Base-by-base conservation (phyloP, 2,329 filamentous ascomycete species). In the Alternaria consortialis region DNA sequence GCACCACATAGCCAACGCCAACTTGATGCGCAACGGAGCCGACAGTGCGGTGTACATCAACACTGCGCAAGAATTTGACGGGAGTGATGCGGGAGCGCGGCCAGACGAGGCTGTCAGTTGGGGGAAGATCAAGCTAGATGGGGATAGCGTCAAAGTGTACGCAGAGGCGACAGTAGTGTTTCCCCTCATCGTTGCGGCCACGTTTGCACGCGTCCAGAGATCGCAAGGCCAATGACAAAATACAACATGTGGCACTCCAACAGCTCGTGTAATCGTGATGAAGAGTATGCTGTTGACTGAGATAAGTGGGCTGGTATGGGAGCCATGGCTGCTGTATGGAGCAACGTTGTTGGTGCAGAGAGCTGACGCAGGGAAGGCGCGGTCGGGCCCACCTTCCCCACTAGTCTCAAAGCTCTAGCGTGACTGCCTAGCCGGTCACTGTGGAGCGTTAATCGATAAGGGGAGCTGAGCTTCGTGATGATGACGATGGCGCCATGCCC, bases 41-140 rank as follows among this genome's bases (percentile, higher is more conserved):
- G 95, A 99, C 79, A 94, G 92, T 64, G 95, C 95, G 2, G 95
- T 99, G 1, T 99, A 97, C 77, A 93, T 99, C 79, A 99, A 99
- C 80, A 99, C 95, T 1, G 95, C 89, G 0, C 93, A 97, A 78
- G 95, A 99, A 77, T 99, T 97, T 76, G 95, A 99, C 77, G 95
- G 95, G 3, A 97, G 93, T 72, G 95, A 99, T 81, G 94, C 95
- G 0, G 95, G 95, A 1, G 95, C 95, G 4, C 85, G 95, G 56
- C 95, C 95, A 5, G 95, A 99, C 73, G 95, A 99, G 81, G 95
- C 95, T 5, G 92, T 99, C 15, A 97, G 94, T 64, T 99, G 95
- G 95, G 95, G 95, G 3, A 99, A 99, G 84, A 97, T 99, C 80
- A 97, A 96, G 80, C 84, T 89, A 42, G 91, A 90, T 53, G 95